phyloP scores from a whole-genome alignment of 306 rosid species.

The Nissolia schottii region DNA sequence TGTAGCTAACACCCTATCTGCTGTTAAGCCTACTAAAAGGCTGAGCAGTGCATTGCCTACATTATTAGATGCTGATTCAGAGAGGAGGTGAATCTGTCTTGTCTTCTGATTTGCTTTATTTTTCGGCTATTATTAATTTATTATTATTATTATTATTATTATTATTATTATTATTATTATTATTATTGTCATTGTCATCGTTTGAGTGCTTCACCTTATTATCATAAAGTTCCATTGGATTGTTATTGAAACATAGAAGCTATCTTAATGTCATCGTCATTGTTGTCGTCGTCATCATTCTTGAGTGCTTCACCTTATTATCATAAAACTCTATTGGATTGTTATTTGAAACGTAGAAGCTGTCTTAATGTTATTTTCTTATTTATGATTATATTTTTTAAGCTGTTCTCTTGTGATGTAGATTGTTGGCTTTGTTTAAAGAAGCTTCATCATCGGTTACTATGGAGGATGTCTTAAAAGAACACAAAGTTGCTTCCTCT shows the following conservation, averaged over 20 bases:
- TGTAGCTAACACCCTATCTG: constrained; percentile 24
- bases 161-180: not conserved
- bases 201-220: not conserved
- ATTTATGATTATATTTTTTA: constrained; percentile 11
- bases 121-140: not conserved
- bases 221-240: constrained; percentile 3
- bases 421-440: constrained; percentile 58
- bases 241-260: constrained; percentile 9
- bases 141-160: not conserved
- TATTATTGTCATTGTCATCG: not conserved
- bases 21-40: constrained; percentile 29
- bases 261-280: constrained; percentile 5
- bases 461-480: constrained; percentile 50
- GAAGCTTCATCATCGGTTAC: constrained; percentile 59
- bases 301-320: not conserved
- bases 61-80: constrained; percentile 60
- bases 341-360: constrained; percentile 10
- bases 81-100: constrained; percentile 56
- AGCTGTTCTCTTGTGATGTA: constrained; percentile 32
- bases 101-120: constrained; percentile 14
- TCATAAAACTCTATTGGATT: constrained; percentile 4
- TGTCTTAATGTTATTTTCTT: constrained; percentile 2
- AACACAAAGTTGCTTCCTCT: constrained; percentile 54
- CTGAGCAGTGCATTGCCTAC: constrained; percentile 26
- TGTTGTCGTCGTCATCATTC: too few relatives aligned